These are phyloP conservation scores for Obba rivulosa DNA, from an alignment of 768 basidiomycete species.

Conservation along the genomic window DNA sequence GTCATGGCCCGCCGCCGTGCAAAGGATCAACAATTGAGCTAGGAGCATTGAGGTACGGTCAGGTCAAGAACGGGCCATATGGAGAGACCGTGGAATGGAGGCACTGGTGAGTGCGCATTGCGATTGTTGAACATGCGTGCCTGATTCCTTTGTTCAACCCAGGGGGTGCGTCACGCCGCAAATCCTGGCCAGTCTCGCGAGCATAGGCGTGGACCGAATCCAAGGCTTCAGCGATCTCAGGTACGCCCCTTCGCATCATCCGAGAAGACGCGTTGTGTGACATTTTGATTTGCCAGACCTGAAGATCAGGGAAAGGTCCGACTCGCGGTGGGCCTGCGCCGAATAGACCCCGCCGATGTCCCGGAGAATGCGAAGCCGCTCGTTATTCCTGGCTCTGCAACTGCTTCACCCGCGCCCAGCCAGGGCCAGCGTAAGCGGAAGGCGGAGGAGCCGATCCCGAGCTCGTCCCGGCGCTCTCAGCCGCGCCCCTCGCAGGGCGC, in stretches of 20 bases:
- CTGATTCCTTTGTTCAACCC: constrained; percentile 4
- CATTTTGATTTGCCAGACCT: constrained; percentile 29
- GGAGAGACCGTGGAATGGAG: constrained; percentile 71
- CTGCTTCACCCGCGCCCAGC: constrained; percentile 9
- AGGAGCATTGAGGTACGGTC: constrained; percentile 65
- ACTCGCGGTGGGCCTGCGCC: constrained; percentile 47
- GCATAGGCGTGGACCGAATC: constrained; percentile 35
- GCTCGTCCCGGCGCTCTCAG: constrained; percentile 8
- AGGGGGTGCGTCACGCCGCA: constrained; percentile 71
- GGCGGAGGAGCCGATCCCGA: constrained; percentile 21
- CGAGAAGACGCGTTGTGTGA: not conserved
- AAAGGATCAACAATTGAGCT: constrained; percentile 45
- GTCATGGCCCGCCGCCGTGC: constrained; percentile 60
- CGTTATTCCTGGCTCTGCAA: not conserved
- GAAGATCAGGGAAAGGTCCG: constrained; percentile 62
- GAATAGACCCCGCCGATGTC: constrained; percentile 53
- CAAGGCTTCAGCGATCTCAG: constrained; percentile 46
- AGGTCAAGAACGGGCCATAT: constrained; percentile 35
- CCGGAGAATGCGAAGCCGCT: constrained; percentile 36
- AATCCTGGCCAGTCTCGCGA: constrained; percentile 47
- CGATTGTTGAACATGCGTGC: constrained; percentile 3
- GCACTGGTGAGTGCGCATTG: constrained; percentile 52
- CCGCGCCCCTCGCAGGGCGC: constrained; percentile 11
- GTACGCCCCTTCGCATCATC: constrained; percentile 29
- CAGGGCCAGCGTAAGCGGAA: constrained; percentile 43